Base-by-base conservation (phyloP, 768 basidiomycete genomes). In the Lactifluus hygrophoroides region DNA sequence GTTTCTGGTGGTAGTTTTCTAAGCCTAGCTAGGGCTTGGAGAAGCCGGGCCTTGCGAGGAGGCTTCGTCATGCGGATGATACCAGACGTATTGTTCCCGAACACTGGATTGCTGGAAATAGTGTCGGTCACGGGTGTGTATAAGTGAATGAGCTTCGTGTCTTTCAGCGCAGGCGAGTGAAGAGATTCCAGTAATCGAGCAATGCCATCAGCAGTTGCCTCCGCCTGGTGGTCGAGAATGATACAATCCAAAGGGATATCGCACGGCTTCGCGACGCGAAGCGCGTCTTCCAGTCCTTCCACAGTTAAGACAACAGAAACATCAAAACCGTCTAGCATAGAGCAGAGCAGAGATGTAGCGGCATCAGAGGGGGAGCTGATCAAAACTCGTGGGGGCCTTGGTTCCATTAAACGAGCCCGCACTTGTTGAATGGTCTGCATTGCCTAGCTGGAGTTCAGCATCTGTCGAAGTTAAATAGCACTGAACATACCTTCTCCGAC, bases 51-150 rank as follows among this genome's bases (percentile, higher is more conserved):
- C 66, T 76, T 79, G 60, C 86, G 75, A 11, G 86, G 84, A 0
- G 85, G 86, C 68, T 87, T 88, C 9, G 84, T 86, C 76, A 87
- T 82, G 61, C 83, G 81, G 25, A 82, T 74, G 6, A 87, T 77
- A 13, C 82, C 81, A 0, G 81, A 75, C 30, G 75, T 76, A 47
- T 72, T 75, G 59, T 70, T 81, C 44, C 73, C 77, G 28, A 83
- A 80, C 17, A 81, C 72, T 1, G 76, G 72, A 43, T 78, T 77
- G 17, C 81, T 79, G 6, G 79, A 74, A 38, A 77, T 73, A 32
- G 68, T 62, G 61, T 79, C 82, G 21, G 82, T 81, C 1, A 83
- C 85, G 1, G 86, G 86, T 1, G 86, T 87, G 67, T 85, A 86
- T 19, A 89, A 72, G 61, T 88, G 86, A 14, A 89, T 75, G 54